Conservation (phyloP, 768 basidiomycete genomes). For the Saitozyma sp. region DNA sequence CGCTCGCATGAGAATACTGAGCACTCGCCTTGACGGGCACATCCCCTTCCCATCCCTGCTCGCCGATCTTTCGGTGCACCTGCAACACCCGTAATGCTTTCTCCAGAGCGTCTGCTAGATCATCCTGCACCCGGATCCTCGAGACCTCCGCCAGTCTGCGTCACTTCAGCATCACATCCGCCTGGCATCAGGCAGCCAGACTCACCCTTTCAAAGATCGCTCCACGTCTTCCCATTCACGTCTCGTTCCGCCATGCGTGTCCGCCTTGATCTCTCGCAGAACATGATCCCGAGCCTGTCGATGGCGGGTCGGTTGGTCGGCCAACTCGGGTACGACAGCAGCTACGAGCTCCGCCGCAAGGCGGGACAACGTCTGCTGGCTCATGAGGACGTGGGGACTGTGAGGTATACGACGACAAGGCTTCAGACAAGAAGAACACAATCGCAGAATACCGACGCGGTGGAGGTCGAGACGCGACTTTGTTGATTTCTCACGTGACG, state of each 20-base stretch:
- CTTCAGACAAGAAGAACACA: no score
- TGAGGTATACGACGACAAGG: no score
- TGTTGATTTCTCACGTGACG: no score
- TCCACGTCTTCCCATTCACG: slow-evolving; percentile 38
- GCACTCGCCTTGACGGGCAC: slow-evolving; percentile 22
- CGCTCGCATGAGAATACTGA: neutral
- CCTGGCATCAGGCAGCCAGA: neutral
- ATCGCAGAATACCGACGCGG: no score
- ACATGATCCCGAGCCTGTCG: slow-evolving; percentile 7
- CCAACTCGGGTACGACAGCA: neutral
- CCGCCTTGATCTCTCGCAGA: slow-evolving; percentile 19
- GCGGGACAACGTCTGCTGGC: neutral
- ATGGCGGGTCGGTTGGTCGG: neutral
- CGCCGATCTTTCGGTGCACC: slow-evolving; percentile 3
- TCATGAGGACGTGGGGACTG: no score
- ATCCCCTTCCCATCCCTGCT: slow-evolving; percentile 29
- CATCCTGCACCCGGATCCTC: slow-evolving; percentile 31
- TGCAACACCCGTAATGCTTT: slow-evolving; percentile 16
- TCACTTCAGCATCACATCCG: neutral
- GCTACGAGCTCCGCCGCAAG: neutral
- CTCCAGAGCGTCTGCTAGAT: slow-evolving; percentile 34
- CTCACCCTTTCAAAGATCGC: slow-evolving; percentile 19
- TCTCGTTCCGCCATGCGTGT: slow-evolving; percentile 23
- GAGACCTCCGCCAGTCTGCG: slow-evolving; percentile 15
- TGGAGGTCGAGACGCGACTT: no score